These are phyloP conservation scores for Elongisporangium anandrum DNA, from an alignment of 352 stramenopile species.

Conservation along the genomic window DNA sequence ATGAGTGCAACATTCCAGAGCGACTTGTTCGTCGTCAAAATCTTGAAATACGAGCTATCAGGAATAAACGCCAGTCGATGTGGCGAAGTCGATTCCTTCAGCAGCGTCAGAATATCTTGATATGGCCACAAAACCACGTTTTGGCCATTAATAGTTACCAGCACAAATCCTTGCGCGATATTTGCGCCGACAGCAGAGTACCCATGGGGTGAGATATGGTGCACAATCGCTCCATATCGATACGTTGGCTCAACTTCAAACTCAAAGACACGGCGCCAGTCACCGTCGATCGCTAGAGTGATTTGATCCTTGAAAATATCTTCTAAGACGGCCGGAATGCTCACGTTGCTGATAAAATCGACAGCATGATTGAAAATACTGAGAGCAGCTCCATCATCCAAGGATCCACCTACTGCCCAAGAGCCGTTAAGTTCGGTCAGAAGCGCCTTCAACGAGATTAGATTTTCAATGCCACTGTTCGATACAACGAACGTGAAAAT, in stretches of 20 bases:
- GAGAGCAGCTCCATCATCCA: constrained; percentile 63
- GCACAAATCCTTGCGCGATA: constrained; percentile 70
- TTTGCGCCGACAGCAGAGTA: constrained; percentile 67
- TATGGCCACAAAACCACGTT: constrained; percentile 87
- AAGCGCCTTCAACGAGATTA: constrained; percentile 75
- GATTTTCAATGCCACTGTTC: constrained; percentile 82
- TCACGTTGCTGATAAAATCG: constrained; percentile 84
- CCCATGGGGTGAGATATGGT: constrained; percentile 71
- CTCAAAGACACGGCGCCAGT: constrained; percentile 76
- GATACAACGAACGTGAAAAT: constrained; percentile 89
- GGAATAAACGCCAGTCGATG: constrained; percentile 84
- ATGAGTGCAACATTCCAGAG: constrained; percentile 88
- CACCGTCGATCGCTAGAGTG: constrained; percentile 83
- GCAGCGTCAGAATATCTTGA: constrained; percentile 53
- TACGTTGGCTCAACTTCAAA: constrained; percentile 84
- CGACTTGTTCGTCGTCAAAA: constrained; percentile 82
- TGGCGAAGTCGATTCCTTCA: constrained; percentile 62
- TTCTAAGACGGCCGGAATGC: constrained; percentile 81
- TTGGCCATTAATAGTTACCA: constrained; percentile 83
- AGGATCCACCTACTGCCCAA: constrained; percentile 49
- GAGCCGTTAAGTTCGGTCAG: constrained; percentile 71
- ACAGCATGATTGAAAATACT: constrained; percentile 77
- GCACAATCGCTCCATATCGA: constrained; percentile 74
- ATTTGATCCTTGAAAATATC: constrained; percentile 90
- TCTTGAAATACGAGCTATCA: constrained; percentile 84